Base-by-base conservation (phyloP, 352 stramenopile genomes). In the Pythium phragmitis region DNA sequence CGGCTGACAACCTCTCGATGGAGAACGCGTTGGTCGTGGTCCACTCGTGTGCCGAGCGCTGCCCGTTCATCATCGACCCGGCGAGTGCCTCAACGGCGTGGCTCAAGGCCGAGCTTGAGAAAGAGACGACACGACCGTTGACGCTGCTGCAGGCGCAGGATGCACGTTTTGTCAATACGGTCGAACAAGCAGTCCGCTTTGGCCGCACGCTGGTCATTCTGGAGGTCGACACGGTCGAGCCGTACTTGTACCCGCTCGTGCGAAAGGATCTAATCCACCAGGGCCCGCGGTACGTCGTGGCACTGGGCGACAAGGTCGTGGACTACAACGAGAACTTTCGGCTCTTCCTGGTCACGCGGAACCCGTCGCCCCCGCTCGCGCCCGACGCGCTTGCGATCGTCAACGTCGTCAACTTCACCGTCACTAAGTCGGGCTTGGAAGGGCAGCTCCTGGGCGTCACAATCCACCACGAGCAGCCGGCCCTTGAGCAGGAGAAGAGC, bases 241-340 rank as follows among this genome's bases (percentile, higher is more conserved):
- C 96, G 11, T 96, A 96, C 68, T 63, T 99, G 57, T 98, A 98
- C 51, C 92, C 96, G 3, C 70, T 98, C 8, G 78, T 96, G 9
- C 82, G 95, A 0, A 87, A 90, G 17, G 94, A 98, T 60, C 61
- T 98, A 13, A 81, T 87, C 19, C 87, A 96, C 57, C 83, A 98
- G 59, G 95, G 96, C 3, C 88, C 90, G n/a, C 85, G 96, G 0
- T 97, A 78, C 56, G 83, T 98, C 13, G 88, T 99, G 0, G 75
- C 82, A 13, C 53, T 98, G 19, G 94, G 94, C 1, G 94, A 98
- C 62, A 98, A 97, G 49, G 62, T 90, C 37, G 81, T 99, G 28
- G 96, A 99, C 63, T 98, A 97, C 72, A 97, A 97, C 66, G 92
- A 98, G 48, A 96, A 92, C 69, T 99, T 99, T 56, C 82, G 89